Evolutionary conservation across 1,139 yeast species (phyloP).

Genomic region (Suhomyces anneliseae): DNA sequence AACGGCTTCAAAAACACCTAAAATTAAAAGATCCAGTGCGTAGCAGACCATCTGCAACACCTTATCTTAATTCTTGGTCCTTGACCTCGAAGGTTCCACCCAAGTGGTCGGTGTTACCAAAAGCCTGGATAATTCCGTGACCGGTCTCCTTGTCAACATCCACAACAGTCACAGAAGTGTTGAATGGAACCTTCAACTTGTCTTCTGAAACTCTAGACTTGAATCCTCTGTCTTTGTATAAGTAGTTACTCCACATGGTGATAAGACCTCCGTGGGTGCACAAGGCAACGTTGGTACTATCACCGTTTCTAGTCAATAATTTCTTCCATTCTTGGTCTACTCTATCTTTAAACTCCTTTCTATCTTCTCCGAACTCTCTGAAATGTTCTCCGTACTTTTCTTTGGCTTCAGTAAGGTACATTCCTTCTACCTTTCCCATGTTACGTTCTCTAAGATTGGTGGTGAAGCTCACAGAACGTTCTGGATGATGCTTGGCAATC

Average conservation of each 20-base stretch:
- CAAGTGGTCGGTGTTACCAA: constrained; percentile 65
- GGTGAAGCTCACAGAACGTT: constrained; percentile 23
- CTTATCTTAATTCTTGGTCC: constrained; percentile 42
- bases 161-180: constrained; percentile 69
- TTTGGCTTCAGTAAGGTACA: constrained; percentile 66
- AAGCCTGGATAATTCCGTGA: constrained; percentile 45
- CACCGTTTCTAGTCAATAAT: constrained; percentile 40
- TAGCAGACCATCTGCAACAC: too few species aligned
- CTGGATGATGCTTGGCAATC: constrained; percentile 33
- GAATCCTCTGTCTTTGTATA: constrained; percentile 39
- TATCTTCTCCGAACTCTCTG: constrained; percentile 46
- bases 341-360: constrained; percentile 47
- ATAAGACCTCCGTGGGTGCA: constrained; percentile 91
- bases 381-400: constrained; percentile 38
- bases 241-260: constrained; percentile 53
- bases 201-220: constrained; percentile 35
- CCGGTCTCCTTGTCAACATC: constrained; percentile 46
- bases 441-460: constrained; percentile 64
- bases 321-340: constrained; percentile 49
- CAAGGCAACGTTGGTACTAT: constrained; percentile 52
- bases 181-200: constrained; percentile 62
- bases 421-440: constrained; percentile 82
- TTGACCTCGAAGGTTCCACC: constrained; percentile 57
- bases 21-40: too few species aligned
- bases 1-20: too few species aligned